A percentile compares a stretch with the other conserved stretches of the same genome.
phyloP scores from a whole-genome alignment of 2,329 filamentous ascomycete species.

The Ophiocordyceps camponoti-rufipedis region DNA sequence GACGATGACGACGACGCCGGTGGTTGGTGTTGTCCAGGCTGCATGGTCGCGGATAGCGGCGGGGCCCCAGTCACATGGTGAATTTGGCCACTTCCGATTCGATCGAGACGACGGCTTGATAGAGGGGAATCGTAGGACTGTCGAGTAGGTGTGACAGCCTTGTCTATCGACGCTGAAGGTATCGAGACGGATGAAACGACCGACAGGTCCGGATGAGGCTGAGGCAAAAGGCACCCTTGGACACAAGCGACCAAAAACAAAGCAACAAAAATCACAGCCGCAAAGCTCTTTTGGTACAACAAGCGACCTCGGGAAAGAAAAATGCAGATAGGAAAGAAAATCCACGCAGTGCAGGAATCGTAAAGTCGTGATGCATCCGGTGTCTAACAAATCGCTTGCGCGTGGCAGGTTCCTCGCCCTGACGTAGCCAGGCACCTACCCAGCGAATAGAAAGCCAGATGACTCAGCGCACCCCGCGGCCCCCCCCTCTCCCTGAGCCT shows the following conservation, averaged over 20 bases:
- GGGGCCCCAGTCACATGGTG: slow-evolving; percentile 24
- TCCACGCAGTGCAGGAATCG: not conserved
- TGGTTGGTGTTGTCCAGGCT: slow-evolving; percentile 15
- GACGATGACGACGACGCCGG: not conserved
- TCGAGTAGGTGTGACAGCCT: not conserved
- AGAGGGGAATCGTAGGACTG: not conserved
- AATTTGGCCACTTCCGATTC: not conserved
- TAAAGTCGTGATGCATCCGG: not conserved
- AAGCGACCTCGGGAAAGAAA: not conserved
- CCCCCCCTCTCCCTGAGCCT: not conserved
- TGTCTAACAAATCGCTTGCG: not conserved
- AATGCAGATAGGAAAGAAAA: not conserved
- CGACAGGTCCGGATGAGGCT: too few relatives aligned
- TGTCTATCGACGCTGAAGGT: too few relatives aligned
- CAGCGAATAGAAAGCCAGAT: not conserved
- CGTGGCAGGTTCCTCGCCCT: not conserved
- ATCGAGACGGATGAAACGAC: too few relatives aligned
- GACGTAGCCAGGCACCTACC: not conserved
- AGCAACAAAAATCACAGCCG: too few relatives aligned
- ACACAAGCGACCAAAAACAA: too few relatives aligned
- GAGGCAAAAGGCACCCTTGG: too few relatives aligned
- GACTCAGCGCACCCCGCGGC: not conserved
- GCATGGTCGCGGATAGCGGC: slow-evolving; percentile 21
- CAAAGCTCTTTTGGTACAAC: not conserved
- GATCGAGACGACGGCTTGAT: not conserved